Evolutionary conservation across 2,329 filamentous ascomycete species (phyloP).

Genomic region (Aspergillus tamarii): DNA sequence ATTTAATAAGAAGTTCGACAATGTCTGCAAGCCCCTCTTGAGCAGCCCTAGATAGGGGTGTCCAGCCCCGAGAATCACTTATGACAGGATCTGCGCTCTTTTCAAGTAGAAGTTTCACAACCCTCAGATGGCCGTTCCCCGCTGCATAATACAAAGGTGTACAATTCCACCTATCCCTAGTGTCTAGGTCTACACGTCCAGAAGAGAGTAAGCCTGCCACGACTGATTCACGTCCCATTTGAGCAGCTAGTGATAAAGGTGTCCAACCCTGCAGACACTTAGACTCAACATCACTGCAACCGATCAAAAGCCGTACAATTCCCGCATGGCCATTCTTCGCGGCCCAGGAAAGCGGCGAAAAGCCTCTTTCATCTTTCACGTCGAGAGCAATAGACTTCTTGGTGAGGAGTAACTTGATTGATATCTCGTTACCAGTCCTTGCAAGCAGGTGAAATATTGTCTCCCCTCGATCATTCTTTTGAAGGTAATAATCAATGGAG

Average conservation of each 20-base stretch:
- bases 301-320: no score
- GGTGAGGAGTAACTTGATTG: no score
- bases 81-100: background rate
- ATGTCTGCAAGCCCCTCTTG: background rate
- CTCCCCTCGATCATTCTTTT: no score
- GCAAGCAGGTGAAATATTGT: no score
- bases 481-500: no score
- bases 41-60: background rate
- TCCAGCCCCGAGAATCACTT: background rate
- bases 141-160: background rate
- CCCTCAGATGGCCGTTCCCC: background rate
- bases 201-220: background rate
- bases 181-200: background rate
- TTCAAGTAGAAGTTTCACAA: background rate
- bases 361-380: no score
- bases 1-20: background rate
- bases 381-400: no score
- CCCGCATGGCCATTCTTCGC: no score
- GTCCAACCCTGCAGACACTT: no score
- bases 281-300: no score
- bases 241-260: background rate
- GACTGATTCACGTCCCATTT: background rate
- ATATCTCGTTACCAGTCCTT: no score
- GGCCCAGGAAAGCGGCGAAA: no score
- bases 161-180: background rate